phyloP scores from a whole-genome alignment of 192 early-diverging fungal genomes.

The Entomortierella chlamydospora region DNA sequence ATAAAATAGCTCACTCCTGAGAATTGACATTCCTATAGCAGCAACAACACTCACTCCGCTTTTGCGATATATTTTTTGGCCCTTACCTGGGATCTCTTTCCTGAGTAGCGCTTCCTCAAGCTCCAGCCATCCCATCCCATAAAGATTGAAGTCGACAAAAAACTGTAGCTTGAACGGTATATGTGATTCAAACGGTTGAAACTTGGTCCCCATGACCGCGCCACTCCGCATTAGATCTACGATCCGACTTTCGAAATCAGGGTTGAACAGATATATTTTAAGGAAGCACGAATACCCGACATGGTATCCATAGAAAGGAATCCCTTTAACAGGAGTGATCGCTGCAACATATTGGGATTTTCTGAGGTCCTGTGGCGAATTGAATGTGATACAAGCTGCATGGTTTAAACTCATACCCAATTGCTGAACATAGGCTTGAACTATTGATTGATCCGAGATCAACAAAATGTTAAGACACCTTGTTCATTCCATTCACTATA shows the following conservation, averaged over 20 bases:
- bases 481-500: no score
- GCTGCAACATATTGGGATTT: slow-evolving; percentile 69
- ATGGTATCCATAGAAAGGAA: slow-evolving; percentile 92
- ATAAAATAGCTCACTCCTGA: not conserved
- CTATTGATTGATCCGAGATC: slow-evolving; percentile 3
- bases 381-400: slow-evolving; percentile 66
- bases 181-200: slow-evolving; percentile 86
- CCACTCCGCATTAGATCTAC: slow-evolving; percentile 77
- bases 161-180: slow-evolving; percentile 88
- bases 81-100: slow-evolving; percentile 37
- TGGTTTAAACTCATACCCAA: slow-evolving; percentile 77
- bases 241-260: slow-evolving; percentile 65
- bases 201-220: slow-evolving; percentile 73
- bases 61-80: no score
- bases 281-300: slow-evolving; percentile 75
- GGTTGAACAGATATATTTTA: slow-evolving; percentile 80
- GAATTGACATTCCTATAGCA: not conserved
- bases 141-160: slow-evolving; percentile 86
- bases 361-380: slow-evolving; percentile 22
- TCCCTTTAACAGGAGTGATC: slow-evolving; percentile 78
- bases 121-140: slow-evolving; percentile 86
- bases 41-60: no score
- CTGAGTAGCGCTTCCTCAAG: slow-evolving; percentile 58
- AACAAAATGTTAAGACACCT: not conserved
- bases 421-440: slow-evolving; percentile 62